Evolutionary conservation across 495 filamentous ascomycete species (phyloP).

Genomic region (Penicillium lagena): DNA sequence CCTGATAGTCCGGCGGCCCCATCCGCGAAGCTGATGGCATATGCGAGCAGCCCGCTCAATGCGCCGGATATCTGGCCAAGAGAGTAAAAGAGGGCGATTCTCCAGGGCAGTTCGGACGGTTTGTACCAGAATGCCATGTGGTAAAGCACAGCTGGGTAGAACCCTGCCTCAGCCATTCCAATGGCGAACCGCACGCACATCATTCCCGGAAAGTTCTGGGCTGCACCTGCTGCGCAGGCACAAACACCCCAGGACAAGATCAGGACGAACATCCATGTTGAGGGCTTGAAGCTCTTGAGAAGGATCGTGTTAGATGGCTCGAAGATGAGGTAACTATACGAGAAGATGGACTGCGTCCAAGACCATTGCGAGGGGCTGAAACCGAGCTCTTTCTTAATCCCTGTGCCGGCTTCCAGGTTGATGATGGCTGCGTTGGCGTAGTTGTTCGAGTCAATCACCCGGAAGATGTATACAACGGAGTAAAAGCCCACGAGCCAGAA

Average conservation of each 20-base stretch:
- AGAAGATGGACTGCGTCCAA: conserved; percentile 39
- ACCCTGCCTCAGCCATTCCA: conserved; percentile 33
- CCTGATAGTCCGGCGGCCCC: conserved; percentile 25
- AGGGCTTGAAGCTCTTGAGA: conserved; percentile 26
- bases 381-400: conserved; percentile 37
- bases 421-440: conserved; percentile 42
- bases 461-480: conserved; percentile 36
- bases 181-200: conserved; percentile 36
- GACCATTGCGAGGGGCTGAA: conserved; percentile 31
- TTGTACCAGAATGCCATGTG: conserved; percentile 39
- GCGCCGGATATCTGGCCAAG: conserved; percentile 27
- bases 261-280: conserved; percentile 37
- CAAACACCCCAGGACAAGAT: conserved; percentile 36
- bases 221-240: conserved; percentile 26
- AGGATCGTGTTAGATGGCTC: conserved; percentile 35
- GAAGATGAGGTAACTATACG: conserved; percentile 34
- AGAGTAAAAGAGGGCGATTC: conserved; percentile 33
- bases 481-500: conserved; percentile 38
- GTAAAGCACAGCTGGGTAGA: conserved; percentile 33
- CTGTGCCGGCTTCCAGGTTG: conserved; percentile 36
- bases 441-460: conserved; percentile 34
- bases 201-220: conserved; percentile 30
- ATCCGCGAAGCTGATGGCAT: conserved; percentile 35
- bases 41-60: conserved; percentile 34
- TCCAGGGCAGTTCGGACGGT: conserved; percentile 25